Conservation (phyloP, 306 rosid species). For the Vicia sativa region DNA sequence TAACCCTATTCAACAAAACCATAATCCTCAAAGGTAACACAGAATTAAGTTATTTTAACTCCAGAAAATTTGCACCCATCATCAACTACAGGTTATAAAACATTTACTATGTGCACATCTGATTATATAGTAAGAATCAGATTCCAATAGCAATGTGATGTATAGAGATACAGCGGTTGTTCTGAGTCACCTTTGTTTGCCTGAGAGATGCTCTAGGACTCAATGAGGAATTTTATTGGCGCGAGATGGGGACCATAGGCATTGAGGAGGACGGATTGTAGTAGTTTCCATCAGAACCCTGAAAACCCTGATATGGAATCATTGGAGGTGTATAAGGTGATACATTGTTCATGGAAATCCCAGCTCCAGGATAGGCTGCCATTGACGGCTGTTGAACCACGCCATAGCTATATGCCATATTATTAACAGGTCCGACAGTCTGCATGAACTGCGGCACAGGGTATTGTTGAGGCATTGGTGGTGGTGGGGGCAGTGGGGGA, state of each 20-base stretch:
- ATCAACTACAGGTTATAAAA: conserved; percentile 44
- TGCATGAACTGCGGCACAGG: conserved; percentile 69
- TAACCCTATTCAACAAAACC: conserved; percentile 43
- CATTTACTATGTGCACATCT: conserved; percentile 66
- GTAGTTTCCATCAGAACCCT: conserved; percentile 80
- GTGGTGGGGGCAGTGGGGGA: conserved; percentile 86
- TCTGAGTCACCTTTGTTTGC: conserved; percentile 27
- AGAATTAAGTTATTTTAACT: too few species aligned
- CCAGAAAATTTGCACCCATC: conserved; percentile 20
- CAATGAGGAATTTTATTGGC: conserved; percentile 54
- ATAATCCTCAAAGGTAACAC: conserved; percentile 37
- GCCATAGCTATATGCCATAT: conserved; percentile 60
- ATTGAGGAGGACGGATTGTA: conserved; percentile 78
- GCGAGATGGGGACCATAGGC: conserved; percentile 84
- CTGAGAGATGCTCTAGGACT: conserved; percentile 32
- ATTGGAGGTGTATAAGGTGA: conserved; percentile 56
- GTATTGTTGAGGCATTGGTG: conserved; percentile 79
- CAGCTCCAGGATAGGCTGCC: conserved; percentile 53
- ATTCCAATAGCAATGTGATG: conserved; percentile 45
- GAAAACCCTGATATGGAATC: conserved; percentile 76
- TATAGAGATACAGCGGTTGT: conserved; percentile 23
- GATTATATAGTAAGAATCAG: conserved; percentile 49
- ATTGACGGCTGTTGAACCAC: conserved; percentile 60
- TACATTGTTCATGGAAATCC: conserved; percentile 54
- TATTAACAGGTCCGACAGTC: conserved; percentile 63